Base-by-base conservation (phyloP, 257 asterid genomes). In the Solanum rostratum region DNA sequence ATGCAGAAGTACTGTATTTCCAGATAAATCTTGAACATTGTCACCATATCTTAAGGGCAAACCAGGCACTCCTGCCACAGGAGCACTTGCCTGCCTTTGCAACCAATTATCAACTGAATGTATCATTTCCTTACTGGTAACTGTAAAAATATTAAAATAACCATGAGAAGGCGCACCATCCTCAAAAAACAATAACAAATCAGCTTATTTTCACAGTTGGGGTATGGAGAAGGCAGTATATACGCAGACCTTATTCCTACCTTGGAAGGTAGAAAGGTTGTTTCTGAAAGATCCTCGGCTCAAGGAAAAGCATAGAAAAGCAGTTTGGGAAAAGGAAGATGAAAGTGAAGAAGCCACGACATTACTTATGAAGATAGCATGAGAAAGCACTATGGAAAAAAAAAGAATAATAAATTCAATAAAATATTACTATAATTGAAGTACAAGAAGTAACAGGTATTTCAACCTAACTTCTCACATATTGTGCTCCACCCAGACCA, bases 1-100 rank as follows among this genome's bases (percentile, higher is more conserved):
- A n/a, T 96, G 99, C 29, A 95, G 94, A 84, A 89, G 69, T 19
- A 85, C 39, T 66, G 85, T 12, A 45, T 27, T n/a, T 27, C 84
- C 86, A n/a, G 52, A 30, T 68, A 50, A 0, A 54, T 73, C 29
- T 7, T 74, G 81, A 74, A 74, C 55, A 15, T 74, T 24, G 2
- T 24, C 22, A 7, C 39, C 22, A 74, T 57, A 27, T 46, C 54
- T 74, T 74, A 74, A 74, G n/a, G 81, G 81, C 82, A 76, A 49
- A 76, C 82, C 82, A 49, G 82, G 82, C 50, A 50, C 82, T 76
- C 82, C 82, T 27, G 63, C 82, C 27, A 50, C 82, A 4, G 82
- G 82, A 27, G 82, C 82, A 76, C 82, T 76, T 76, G 45, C 43
- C 82, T 76, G 82, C 63, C 82, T 76, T 76, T 76, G 62, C 82